Percentiles rank a stretch among this genome's conserved stretches.
Conservation (phyloP, 805 yeast species). For the Candida piceae region DNA sequence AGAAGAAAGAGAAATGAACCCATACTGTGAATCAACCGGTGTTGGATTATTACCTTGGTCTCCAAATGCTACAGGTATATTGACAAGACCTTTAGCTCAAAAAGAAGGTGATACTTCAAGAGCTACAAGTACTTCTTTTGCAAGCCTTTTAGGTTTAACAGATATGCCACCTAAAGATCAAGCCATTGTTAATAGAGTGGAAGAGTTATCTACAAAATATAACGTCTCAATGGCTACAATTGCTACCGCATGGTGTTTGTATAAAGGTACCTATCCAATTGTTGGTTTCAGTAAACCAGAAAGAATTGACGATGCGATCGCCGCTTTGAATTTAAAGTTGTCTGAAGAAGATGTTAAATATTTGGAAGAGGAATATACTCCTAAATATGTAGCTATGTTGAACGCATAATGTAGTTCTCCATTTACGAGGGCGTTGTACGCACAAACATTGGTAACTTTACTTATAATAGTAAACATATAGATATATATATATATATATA, state of each 20-base stretch:
- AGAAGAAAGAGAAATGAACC: constrained; percentile 59
- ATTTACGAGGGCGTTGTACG: too few species aligned
- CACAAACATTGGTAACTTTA: too few species aligned
- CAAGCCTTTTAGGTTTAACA: constrained; percentile 9
- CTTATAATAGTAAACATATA: too few species aligned
- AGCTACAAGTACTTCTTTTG: neutral
- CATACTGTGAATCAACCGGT: constrained; percentile 46
- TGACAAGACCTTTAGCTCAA: constrained; percentile 40
- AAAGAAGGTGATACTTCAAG: constrained; percentile 4
- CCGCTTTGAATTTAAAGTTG: constrained; percentile 35
- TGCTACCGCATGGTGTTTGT: constrained; percentile 46
- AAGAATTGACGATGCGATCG: constrained; percentile 48
- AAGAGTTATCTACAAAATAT: constrained; percentile 42
- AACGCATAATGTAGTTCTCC: too few species aligned
- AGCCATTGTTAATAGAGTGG: constrained; percentile 39
- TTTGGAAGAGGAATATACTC: constrained; percentile 32
- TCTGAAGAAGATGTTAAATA: constrained; percentile 32
- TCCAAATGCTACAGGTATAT: constrained; percentile 52
- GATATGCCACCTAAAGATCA: constrained; percentile 8
- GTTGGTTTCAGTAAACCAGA: constrained; percentile 44
- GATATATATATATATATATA: too few species aligned
- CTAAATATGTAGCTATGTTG: neutral
- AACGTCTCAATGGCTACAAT: constrained; percentile 46
- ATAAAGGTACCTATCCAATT: constrained; percentile 46
- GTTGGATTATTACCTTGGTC: constrained; percentile 61